A percentile compares a stretch with the other conserved stretches of the same genome.
Evolutionary conservation across 805 yeast species (phyloP).

Genomic region (Candida endomychidarum): DNA sequence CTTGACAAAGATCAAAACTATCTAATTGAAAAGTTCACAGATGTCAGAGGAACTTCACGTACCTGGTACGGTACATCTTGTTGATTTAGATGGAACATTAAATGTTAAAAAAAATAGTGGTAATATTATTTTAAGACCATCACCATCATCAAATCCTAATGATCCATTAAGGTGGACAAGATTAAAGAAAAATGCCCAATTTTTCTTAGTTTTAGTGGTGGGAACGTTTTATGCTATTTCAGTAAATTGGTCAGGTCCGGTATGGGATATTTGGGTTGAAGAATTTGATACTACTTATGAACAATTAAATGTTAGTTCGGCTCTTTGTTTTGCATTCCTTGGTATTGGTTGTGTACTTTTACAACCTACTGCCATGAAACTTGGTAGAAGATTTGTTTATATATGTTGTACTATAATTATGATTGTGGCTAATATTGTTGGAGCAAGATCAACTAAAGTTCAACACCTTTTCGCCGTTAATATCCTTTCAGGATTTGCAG

Average conservation of each 20-base stretch:
- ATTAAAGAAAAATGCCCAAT: constrained; percentile 29
- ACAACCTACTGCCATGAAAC: constrained; percentile 34
- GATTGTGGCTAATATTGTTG: constrained; percentile 24
- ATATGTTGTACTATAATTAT: constrained; percentile 26
- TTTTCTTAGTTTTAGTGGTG: constrained; percentile 28
- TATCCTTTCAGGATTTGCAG: constrained; percentile 30
- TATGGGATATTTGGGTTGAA: constrained; percentile 26
- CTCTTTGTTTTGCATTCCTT: constrained; percentile 29
- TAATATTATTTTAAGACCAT: constrained; percentile 34
- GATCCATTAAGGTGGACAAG: constrained; percentile 39
- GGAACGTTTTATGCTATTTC: constrained; percentile 26
- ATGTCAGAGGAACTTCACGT: constrained; percentile 12
- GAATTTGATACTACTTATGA: constrained; percentile 23
- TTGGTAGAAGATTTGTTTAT: constrained; percentile 30
- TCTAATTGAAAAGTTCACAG: too few species aligned
- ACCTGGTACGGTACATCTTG: constrained; percentile 38
- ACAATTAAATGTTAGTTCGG: constrained; percentile 25
- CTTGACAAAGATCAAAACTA: neutral
- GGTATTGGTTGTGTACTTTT: constrained; percentile 35
- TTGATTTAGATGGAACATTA: constrained; percentile 28
- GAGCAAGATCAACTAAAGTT: constrained; percentile 25
- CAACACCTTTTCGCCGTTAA: constrained; percentile 22
- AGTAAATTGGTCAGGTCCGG: constrained; percentile 28
- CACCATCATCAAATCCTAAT: constrained; percentile 32
- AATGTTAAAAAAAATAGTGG: constrained; percentile 20